Evolutionary conservation across 805 yeast species (phyloP).

Genomic region (Ogataea chonburiensis): DNA sequence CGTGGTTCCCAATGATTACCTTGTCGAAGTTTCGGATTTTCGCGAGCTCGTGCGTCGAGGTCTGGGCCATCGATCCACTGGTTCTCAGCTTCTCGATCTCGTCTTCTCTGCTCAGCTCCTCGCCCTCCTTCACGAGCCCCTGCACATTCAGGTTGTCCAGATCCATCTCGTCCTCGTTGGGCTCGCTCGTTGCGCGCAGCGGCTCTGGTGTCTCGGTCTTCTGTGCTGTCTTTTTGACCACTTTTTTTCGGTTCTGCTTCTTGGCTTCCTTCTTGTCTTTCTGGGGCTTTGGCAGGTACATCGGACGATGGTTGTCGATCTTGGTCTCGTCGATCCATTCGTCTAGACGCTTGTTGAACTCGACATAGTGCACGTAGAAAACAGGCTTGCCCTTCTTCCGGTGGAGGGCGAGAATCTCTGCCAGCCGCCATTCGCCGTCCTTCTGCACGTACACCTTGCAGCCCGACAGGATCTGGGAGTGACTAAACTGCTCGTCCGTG

Average conservation of each 20-base stretch:
- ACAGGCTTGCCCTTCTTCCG: constrained; percentile 71
- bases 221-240: constrained; percentile 13
- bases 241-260: constrained; percentile 33
- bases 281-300: constrained; percentile 65
- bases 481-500: constrained; percentile 28
- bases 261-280: constrained; percentile 29
- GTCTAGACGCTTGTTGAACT: constrained; percentile 92
- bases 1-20: constrained; percentile 83
- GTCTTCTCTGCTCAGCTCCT: constrained; percentile 80
- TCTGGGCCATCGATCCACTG: constrained; percentile 96
- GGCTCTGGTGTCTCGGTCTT: constrained; percentile 13
- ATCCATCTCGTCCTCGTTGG: constrained; percentile 69
- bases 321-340: constrained; percentile 84
- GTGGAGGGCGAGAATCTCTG: constrained; percentile 81
- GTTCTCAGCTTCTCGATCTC: constrained; percentile 91
- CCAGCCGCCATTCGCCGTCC: constrained; percentile 75
- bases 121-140: constrained; percentile 63
- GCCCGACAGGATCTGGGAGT: constrained; percentile 63
- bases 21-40: constrained; percentile 80
- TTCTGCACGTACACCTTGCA: constrained; percentile 81
- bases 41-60: constrained; percentile 76
- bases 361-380: constrained; percentile 91
- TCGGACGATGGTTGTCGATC: constrained; percentile 67
- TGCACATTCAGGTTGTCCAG: constrained; percentile 83
- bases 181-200: constrained; percentile 11